Evolutionary conservation across 1,139 yeast genomes (phyloP).

Genomic region (Candida tropicalis): DNA sequence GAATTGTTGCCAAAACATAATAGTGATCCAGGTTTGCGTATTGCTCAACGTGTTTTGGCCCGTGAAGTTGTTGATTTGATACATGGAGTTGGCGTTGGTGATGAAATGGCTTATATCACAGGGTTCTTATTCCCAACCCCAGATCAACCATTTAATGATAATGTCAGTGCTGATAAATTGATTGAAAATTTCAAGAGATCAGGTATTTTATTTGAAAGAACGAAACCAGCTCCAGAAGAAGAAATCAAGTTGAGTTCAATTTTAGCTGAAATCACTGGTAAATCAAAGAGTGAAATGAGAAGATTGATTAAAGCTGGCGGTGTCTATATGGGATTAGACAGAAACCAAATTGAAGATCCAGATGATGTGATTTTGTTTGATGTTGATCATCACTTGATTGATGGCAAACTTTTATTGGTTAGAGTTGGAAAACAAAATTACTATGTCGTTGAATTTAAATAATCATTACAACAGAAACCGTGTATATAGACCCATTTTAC

Average conservation of each 20-base stretch:
- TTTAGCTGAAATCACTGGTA: conserved; percentile 39
- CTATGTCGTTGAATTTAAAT: conserved; percentile 50
- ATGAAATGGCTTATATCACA: conserved; percentile 63
- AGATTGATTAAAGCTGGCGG: conserved; percentile 73
- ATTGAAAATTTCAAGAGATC: conserved; percentile 63
- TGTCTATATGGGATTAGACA: conserved; percentile 64
- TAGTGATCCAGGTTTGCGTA: conserved; percentile 60
- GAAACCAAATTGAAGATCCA: conserved; percentile 55
- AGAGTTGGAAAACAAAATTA: conserved; percentile 77
- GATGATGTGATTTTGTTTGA: conserved; percentile 53
- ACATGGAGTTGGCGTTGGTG: conserved; percentile 81
- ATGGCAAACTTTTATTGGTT: conserved; percentile 60
- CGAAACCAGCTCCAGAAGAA: conserved; percentile 16
- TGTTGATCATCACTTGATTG: conserved; percentile 53
- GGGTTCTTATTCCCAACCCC: conserved; percentile 66
- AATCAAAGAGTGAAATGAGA: conserved; percentile 56
- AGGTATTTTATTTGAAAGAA: conserved; percentile 52
- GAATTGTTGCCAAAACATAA: conserved; percentile 53
- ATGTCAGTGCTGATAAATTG: conserved; percentile 53
- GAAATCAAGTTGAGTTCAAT: conserved; percentile 46
- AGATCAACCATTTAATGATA: conserved; percentile 50
- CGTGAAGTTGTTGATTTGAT: conserved; percentile 83
- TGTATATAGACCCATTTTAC: conserved; percentile 6
- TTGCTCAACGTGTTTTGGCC: conserved; percentile 79
- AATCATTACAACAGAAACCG: neutral